A percentile compares a stretch with the other conserved stretches of the same genome.
phyloP scores from a whole-genome alignment of 148 eudicot genomes.

The Pharnaceum exiguum region DNA sequence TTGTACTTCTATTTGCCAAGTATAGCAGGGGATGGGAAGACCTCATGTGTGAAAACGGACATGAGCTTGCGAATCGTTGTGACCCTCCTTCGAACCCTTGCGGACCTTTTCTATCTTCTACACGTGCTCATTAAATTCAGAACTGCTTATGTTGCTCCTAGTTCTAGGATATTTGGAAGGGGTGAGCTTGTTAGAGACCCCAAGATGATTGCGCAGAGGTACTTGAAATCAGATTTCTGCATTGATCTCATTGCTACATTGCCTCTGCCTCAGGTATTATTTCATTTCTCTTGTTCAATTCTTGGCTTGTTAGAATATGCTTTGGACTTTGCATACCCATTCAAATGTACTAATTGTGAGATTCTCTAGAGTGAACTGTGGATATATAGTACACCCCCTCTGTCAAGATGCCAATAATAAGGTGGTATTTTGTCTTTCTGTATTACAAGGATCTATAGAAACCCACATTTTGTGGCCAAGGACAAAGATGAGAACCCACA shows the following conservation, averaged over 20 bases:
- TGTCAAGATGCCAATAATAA: too few relatives aligned
- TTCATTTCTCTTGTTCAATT: not conserved
- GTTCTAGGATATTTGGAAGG: constrained; percentile 91
- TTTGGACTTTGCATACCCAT: not conserved
- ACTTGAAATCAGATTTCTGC: constrained; percentile 67
- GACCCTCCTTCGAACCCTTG: constrained; percentile 72
- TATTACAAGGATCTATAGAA: not conserved
- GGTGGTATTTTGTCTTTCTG: too few relatives aligned
- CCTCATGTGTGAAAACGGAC: constrained; percentile 70
- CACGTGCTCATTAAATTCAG: constrained; percentile 83
- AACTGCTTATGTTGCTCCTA: constrained; percentile 95
- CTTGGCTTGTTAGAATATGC: not conserved
- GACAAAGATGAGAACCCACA: not conserved
- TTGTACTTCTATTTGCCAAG: constrained; percentile 78
- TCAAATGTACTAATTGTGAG: too few relatives aligned
- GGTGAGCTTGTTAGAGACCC: constrained; percentile 99
- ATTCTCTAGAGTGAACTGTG: too few relatives aligned
- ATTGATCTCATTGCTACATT: constrained; percentile 91
- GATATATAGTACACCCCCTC: too few relatives aligned
- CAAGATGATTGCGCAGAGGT: constrained; percentile 77
- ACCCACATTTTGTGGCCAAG: not conserved
- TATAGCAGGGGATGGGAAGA: constrained; percentile 39
- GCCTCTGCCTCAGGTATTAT: constrained; percentile 93
- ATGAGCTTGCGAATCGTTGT: constrained; percentile 63
- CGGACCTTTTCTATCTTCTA: constrained; percentile 77